Evolutionary conservation across 306 rosid species (phyloP), one percentile per base, ranked within the genome.

Genomic region (Castanea sativa): DNA sequence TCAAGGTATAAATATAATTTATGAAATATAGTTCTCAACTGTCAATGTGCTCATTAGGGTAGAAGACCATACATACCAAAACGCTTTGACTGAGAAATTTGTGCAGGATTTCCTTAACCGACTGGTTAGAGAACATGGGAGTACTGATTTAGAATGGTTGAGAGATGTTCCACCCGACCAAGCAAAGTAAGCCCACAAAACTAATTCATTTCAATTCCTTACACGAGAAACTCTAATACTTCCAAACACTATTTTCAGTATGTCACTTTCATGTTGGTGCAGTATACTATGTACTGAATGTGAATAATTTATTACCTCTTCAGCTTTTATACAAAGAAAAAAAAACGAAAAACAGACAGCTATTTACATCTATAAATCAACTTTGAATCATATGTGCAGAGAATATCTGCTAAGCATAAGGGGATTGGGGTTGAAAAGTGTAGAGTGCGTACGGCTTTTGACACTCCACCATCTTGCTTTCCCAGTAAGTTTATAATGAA

Each of bases 381-480:
- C 21, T 41, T 69, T 38, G 29, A 64, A 75, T 82, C 65, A 56
- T 77, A 55, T 77, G 49, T 88, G 80, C 88, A 96, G 99, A 83
- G 99, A 96, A 86, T 96, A 88, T 88, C 85, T 96, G 78, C 93
- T 96, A 81, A 96, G 99, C 89, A 32, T 96, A 69, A 91, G 87
- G 65, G 99, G 99, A 77, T 70, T 96, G 88, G 99, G 99, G 69
- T 85, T 96, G 82, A 96, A 96, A 88, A 96, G 99, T 30, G 99
- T 96, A 83, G 99, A 96, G 81, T 96, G 99, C 55, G 99, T 96
- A 84, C 90, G 99, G 79, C 99, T 96, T 81, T 84, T 96, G 85
- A 96, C 99, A 30, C 94, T 96, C 73, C 99, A 92, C 91, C 99
- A 96, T 80, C 98, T 96, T 81, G 99, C 99, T 76, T 96, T 96